Conservation (phyloP, 1,284 basidiomycete genomes). For the Tilletia walkeri region DNA sequence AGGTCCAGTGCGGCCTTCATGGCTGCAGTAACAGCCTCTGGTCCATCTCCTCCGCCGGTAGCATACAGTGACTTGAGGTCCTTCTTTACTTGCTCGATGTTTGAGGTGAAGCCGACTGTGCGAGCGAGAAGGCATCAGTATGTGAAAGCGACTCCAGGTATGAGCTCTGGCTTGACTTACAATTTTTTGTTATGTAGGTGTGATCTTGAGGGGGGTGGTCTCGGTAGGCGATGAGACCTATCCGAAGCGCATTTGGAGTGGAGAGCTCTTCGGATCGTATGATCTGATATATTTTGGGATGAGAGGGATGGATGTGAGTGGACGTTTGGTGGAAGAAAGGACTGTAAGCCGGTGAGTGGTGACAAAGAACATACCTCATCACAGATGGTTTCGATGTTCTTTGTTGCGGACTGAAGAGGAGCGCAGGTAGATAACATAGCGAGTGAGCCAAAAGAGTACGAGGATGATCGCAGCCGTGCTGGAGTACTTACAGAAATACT, state of each 20-base stretch:
- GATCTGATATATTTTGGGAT: slow-evolving; percentile 59
- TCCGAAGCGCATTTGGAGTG: slow-evolving; percentile 72
- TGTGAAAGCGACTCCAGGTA: neutral
- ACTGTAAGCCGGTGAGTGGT: neutral
- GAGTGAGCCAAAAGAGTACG: too few relatives aligned
- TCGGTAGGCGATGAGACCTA: slow-evolving; percentile 65
- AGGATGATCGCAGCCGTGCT: neutral
- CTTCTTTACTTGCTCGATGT: slow-evolving; percentile 81
- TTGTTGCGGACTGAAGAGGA: slow-evolving; percentile 66
- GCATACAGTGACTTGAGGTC: slow-evolving; percentile 83
- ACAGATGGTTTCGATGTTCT: slow-evolving; percentile 96
- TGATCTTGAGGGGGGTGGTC: slow-evolving; percentile 54
- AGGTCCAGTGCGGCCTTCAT: slow-evolving; percentile 67
- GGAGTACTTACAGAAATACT: slow-evolving; percentile 26
- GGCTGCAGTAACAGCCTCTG: slow-evolving; percentile 94
- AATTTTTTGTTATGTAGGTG: slow-evolving; percentile 72
- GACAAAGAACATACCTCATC: slow-evolving; percentile 61
- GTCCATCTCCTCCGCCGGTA: slow-evolving; percentile 90
- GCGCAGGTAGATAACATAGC: too few relatives aligned
- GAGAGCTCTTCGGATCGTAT: slow-evolving; percentile 89
- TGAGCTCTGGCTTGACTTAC: slow-evolving; percentile 16
- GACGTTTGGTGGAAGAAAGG: neutral
- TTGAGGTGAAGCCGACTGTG: slow-evolving; percentile 85
- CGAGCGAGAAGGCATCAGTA: neutral
- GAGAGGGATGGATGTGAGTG: neutral